Conservation (phyloP, 2,329 filamentous ascomycete species). For the Fusarium tricinctum region DNA sequence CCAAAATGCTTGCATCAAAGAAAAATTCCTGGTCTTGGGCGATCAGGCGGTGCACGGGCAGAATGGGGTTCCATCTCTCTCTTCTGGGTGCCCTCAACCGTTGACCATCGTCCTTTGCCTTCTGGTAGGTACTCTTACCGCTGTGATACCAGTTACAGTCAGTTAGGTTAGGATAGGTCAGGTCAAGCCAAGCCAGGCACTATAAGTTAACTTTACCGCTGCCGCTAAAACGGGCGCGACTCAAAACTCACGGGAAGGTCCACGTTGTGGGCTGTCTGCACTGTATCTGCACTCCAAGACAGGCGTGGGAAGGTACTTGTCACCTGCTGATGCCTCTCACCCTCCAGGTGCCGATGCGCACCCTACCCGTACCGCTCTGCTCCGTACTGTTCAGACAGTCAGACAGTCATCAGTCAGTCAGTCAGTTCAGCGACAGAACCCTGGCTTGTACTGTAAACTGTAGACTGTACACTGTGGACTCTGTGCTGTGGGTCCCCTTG, state of each 20-base stretch:
- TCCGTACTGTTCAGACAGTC: not conserved
- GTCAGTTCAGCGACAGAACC: constrained; percentile 8
- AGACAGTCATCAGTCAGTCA: too few relatives aligned
- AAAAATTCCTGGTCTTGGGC: constrained; percentile 12
- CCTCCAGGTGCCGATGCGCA: constrained; percentile 18
- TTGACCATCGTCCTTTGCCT: not conserved
- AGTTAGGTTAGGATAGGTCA: not conserved
- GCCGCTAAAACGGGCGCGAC: constrained; percentile 31
- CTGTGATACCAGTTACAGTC: not conserved
- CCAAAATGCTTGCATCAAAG: constrained; percentile 29
- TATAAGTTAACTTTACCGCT: constrained; percentile 25
- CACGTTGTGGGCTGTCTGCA: constrained; percentile 32
- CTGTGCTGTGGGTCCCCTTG: constrained; percentile 1
- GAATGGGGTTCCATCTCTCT: not conserved
- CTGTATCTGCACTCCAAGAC: constrained; percentile 27
- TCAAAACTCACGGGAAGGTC: constrained; percentile 28
- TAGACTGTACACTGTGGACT: constrained; percentile 7
- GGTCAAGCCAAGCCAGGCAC: not conserved
- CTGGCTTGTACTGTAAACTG: not conserved
- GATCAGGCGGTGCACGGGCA: constrained; percentile 37
- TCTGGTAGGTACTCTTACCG: constrained; percentile 1
- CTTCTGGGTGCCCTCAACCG: constrained; percentile 20
- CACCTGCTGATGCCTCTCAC: constrained; percentile 10
- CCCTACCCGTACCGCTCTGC: constrained; percentile 2
- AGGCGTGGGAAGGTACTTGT: constrained; percentile 22